Base-by-base conservation (phyloP, 192 early-diverging fungal species). In the Martensiomyces pterosporus region DNA sequence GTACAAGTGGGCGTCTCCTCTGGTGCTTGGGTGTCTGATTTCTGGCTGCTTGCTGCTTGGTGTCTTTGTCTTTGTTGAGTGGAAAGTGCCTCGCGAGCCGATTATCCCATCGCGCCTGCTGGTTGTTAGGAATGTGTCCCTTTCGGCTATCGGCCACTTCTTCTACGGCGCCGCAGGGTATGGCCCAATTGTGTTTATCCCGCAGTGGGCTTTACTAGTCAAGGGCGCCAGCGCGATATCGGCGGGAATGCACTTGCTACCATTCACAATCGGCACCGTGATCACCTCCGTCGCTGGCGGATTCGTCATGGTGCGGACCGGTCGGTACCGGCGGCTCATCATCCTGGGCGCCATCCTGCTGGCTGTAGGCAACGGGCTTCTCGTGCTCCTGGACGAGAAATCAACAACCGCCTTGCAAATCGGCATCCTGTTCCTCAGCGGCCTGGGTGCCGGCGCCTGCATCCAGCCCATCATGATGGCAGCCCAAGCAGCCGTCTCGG, bases 151-250 rank as follows among this genome's bases (percentile, higher is more conserved):
- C 2, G 74, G 76, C 38, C 79, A 82, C 39, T 74, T 85, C 36
- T 82, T 89, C 57, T 79, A 76, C 19, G 79, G 84, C 12, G 80
- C 83, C 24, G 66, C 71, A 0, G 83, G 82, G 23, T 78, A 79
- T 43, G 78, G 74, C 1, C 66, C 82, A 2, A 78, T 85, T 13
- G 92, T 83, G 59, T 94, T 91, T 61, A 52, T 86, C n/a, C 83
- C 87, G 21, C 55, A 83, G 33, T 93, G 85, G 64, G 91, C 93
- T 62, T 83, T 92, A 60, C 75, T 95, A 37, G 86, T 92, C 16
- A 74, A 82, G 39, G 85, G 80, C 25, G 80, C 84, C 24, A 50
- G 67, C 14, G 85, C 93, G 0, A 92, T 87, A 1, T 58, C 74
- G 6, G 82, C 89, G 2, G 93, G 93, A 33, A 44, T 91, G 13